Base-by-base conservation (phyloP, 2,329 filamentous ascomycete species). In the Cladosporium sp. region DNA sequence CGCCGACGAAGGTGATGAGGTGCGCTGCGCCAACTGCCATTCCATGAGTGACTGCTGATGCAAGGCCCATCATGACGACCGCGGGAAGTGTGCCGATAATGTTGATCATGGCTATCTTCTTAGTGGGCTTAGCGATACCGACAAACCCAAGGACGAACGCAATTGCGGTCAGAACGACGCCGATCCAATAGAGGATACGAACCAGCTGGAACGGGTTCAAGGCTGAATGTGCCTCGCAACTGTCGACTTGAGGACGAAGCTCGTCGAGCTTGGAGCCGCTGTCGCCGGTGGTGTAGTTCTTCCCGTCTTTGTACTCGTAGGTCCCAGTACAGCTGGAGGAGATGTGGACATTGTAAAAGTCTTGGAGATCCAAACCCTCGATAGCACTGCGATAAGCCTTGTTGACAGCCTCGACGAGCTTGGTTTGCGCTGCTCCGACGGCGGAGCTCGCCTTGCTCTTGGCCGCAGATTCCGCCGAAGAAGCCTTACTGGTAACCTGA, bases 21-120 rank as follows among this genome's bases (percentile, higher is more conserved):
- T 75, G 62, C 1, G 73, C 67, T 2, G 75, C 78, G 63, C 81
- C 80, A 49, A 77, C 72, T 3, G 77, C 74, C 7, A 83, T 68
- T 13, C 86, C 85, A 0, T 80, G 86, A n/a, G 84, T 81, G 19
- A 90, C 85, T 61, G 88, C 88, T 13, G 86, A 90, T 45, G 85
- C 83, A 49, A 85, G 83, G 6, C 86, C 86, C 62, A 86, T 76
- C 19, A 83, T 70, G 5, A 80, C 46, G 54, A 82, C 78, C 0
- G 77, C 75, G 9, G 79, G 63, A 13, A 73, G 59, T 8, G 75
- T 66, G 13, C 79, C 63, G n/a, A 75, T 59, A 52, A 77, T 68
- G 60, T 81, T 81, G 45, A 77, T 59, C 11, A 77, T 60, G 1
- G 72, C 65, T 2, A 59, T 71, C 72, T n/a, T 68, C 63, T n/a